Conservation (phyloP, 106 monocot genomes). For the Acorus calamus region DNA sequence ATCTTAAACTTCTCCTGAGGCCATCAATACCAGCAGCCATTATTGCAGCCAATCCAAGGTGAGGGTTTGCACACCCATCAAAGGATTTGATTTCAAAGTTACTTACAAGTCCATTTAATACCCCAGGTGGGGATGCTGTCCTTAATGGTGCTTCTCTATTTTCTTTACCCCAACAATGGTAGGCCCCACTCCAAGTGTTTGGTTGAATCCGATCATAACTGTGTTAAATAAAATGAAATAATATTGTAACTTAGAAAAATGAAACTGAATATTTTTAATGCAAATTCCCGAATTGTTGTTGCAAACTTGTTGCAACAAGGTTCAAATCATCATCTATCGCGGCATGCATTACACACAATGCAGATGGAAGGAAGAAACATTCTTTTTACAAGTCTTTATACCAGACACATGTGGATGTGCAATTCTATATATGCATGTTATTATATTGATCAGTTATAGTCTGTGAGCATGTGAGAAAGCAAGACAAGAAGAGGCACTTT, state of each 20-base stretch:
- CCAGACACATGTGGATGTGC: no score
- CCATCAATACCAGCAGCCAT: slow-evolving; percentile 91
- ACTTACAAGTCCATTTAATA: slow-evolving; percentile 50
- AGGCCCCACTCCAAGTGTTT: slow-evolving; percentile 96
- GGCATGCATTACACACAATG: no score
- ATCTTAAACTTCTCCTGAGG: slow-evolving; percentile 46
- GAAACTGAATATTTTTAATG: background rate
- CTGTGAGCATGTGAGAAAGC: no score
- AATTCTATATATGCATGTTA: no score
- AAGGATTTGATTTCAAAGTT: slow-evolving; percentile 98
- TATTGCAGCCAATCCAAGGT: slow-evolving; percentile 74
- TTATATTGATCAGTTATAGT: background rate
- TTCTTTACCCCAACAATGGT: slow-evolving; percentile 93
- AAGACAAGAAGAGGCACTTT: no score
- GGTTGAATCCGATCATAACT: slow-evolving; percentile 96
- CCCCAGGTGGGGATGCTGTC: slow-evolving; percentile 80
- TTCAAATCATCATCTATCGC: no score
- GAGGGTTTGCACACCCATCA: slow-evolving; percentile 89
- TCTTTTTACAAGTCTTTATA: no score
- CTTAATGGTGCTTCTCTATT: slow-evolving; percentile 94
- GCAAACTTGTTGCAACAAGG: no score
- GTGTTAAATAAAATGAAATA: background rate
- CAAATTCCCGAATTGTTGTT: no score
- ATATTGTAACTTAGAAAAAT: background rate
- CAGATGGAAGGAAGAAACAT: no score